These are phyloP conservation scores for Ascochyta koolunga DNA, from an alignment of 2,329 filamentous ascomycete species.

Conservation along the genomic window DNA sequence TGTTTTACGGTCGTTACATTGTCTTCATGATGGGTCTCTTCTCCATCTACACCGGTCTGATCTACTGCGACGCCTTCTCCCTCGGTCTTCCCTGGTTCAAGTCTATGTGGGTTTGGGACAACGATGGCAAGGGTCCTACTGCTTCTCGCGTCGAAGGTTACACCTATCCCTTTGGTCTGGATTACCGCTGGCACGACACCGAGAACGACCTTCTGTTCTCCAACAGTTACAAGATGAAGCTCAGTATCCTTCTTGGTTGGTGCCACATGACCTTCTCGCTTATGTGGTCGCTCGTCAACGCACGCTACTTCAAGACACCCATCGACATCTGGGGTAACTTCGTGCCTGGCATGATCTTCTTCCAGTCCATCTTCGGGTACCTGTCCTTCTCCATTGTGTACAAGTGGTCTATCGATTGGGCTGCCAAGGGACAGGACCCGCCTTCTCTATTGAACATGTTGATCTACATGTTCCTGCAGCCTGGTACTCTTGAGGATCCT, in stretches of 20 bases:
- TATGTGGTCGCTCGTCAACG: constrained; percentile 90
- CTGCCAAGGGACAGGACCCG: constrained; percentile 67
- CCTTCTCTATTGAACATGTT: constrained; percentile 97
- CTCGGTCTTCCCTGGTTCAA: constrained; percentile 87
- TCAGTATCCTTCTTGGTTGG: constrained; percentile 97
- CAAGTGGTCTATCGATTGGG: constrained; percentile 96
- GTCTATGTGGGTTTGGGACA: constrained; percentile 89
- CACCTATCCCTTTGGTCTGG: constrained; percentile 92
- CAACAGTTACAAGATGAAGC: constrained; percentile 99
- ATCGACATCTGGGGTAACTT: constrained; percentile 99
- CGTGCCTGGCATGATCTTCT: constrained; percentile 97
- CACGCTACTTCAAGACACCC: constrained; percentile 89
- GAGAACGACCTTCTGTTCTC: constrained; percentile 95
- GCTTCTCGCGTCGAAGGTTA: constrained; percentile 72
- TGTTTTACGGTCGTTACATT: constrained; percentile 98
- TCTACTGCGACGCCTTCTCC: constrained; percentile 98
- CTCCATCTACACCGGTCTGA: constrained; percentile 94
- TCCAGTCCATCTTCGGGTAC: constrained; percentile 98
- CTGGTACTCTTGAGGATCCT: constrained; percentile 73
- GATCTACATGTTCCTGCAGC: constrained; percentile 98
- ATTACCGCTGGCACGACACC: constrained; percentile 95
- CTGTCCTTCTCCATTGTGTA: constrained; percentile 92
- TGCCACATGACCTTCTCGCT: constrained; percentile 98
- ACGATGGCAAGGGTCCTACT: constrained; percentile 66
- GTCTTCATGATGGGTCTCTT: constrained; percentile 98